Percentiles rank a stretch among this genome's conserved stretches.
phyloP scores from a whole-genome alignment of 2,329 filamentous ascomycete genomes.

The Neofusicoccum sp. region DNA sequence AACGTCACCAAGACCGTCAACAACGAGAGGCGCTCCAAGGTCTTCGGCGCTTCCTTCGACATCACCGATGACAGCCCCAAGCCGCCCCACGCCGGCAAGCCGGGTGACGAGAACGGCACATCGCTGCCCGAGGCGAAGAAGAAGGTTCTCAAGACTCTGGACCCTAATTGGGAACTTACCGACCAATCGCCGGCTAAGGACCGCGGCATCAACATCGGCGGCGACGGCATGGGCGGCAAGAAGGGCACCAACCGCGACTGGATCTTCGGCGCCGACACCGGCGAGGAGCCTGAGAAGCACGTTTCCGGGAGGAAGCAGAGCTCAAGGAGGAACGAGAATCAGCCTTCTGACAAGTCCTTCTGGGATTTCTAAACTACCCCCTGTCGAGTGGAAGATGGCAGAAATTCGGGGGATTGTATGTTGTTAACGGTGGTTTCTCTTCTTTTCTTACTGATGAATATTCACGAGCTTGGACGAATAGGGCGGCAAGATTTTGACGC shows the following conservation, averaged over 20 bases:
- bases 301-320: constrained; percentile 22
- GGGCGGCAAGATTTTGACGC: background rate
- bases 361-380: constrained; percentile 34
- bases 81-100: constrained; percentile 31
- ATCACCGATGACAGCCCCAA: constrained; percentile 70
- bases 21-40: constrained; percentile 70
- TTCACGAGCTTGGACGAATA: constrained; percentile 7
- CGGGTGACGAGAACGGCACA: constrained; percentile 38
- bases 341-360: constrained; percentile 26
- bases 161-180: constrained; percentile 51
- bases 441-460: background rate
- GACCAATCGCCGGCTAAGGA: constrained; percentile 33
- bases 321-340: background rate
- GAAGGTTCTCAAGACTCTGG: constrained; percentile 58
- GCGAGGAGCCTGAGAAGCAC: constrained; percentile 22
- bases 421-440: background rate
- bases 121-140: constrained; percentile 27
- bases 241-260: constrained; percentile 42
- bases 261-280: constrained; percentile 45
- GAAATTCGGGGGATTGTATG: background rate
- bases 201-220: constrained; percentile 42
- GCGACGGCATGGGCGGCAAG: constrained; percentile 45
- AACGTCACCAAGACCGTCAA: constrained; percentile 76
- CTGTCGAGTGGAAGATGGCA: too few relatives aligned
- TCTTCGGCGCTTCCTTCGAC: constrained; percentile 77